phyloP scores from a whole-genome alignment of 2,329 filamentous ascomycete genomes.

The Aspergillus pseudoviridinutans region DNA sequence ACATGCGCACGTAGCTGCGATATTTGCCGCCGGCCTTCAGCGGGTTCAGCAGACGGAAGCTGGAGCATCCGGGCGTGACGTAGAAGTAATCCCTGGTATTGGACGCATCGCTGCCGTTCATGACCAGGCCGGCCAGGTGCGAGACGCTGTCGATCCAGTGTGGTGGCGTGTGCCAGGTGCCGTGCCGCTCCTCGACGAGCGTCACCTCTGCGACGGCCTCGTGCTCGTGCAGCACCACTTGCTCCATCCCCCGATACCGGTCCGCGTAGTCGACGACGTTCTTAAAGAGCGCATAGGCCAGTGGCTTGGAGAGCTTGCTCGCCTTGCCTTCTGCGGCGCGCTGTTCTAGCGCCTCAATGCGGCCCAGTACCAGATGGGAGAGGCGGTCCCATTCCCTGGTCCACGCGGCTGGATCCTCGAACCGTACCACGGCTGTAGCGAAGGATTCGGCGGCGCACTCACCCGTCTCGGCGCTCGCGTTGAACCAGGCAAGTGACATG shows the following conservation, averaged over 20 bases:
- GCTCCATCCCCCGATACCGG: slow-evolving; percentile 29
- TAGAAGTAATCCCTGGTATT: slow-evolving; percentile 29
- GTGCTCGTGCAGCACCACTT: slow-evolving; percentile 24
- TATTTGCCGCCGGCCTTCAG: slow-evolving; percentile 25
- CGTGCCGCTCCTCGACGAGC: slow-evolving; percentile 19
- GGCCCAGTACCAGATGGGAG: slow-evolving; percentile 17
- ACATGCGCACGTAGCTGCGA: slow-evolving; percentile 31
- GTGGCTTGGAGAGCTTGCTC: slow-evolving; percentile 22
- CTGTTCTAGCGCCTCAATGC: slow-evolving; percentile 20
- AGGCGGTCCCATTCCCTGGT: slow-evolving; percentile 13
- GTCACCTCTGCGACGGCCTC: slow-evolving; percentile 30
- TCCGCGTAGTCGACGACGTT: slow-evolving; percentile 25
- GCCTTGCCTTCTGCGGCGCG: slow-evolving; percentile 23
- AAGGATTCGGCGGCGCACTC: background rate
- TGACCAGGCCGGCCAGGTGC: slow-evolving; percentile 33
- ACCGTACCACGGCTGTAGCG: slow-evolving; percentile 8
- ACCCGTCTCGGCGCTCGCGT: no score
- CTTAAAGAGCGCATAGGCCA: slow-evolving; percentile 34
- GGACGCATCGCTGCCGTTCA: slow-evolving; percentile 24
- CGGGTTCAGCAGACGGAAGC: slow-evolving; percentile 21
- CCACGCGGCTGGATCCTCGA: slow-evolving; percentile 11
- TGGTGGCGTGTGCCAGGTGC: slow-evolving; percentile 30
- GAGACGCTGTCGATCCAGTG: slow-evolving; percentile 38
- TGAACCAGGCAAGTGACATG: no score
- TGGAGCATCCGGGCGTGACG: slow-evolving; percentile 32